Conservation (phyloP, 352 stramenopile species). For the Thalassiosira pacifica region DNA sequence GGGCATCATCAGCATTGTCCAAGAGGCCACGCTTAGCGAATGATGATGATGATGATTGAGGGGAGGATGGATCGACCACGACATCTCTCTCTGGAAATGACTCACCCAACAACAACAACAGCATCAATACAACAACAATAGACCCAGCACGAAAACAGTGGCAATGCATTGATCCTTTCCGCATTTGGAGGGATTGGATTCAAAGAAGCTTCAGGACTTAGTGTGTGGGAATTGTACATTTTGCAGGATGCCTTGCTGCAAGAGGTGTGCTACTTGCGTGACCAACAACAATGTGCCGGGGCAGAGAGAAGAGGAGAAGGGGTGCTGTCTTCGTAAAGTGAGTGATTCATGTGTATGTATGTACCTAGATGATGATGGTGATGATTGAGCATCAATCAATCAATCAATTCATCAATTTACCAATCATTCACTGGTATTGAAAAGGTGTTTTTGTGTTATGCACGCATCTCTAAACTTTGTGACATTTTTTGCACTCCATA, state of each 20-base stretch:
- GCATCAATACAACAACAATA: neutral
- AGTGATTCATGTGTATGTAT: neutral
- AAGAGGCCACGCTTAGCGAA: no score
- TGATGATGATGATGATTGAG: no score
- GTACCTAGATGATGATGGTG: neutral
- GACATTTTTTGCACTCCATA: neutral
- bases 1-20: no score
- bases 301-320: neutral
- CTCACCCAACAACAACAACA: slow-evolving; percentile 8
- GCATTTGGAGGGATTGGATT: no score
- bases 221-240: slow-evolving; percentile 38
- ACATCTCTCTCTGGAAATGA: no score
- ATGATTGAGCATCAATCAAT: no score
- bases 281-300: neutral
- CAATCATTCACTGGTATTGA: neutral
- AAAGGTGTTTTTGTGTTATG: neutral
- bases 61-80: no score
- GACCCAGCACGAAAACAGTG: neutral
- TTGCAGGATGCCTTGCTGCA: slow-evolving; percentile 38
- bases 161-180: neutral
- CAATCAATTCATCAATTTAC: no score
- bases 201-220: slow-evolving; percentile 7
- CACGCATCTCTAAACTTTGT: neutral
- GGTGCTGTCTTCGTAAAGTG: slow-evolving; percentile 47
- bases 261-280: slow-evolving; percentile 39